Evolutionary conservation across 305 asterid genomes (phyloP).

Genomic region (Solanum chacoense): DNA sequence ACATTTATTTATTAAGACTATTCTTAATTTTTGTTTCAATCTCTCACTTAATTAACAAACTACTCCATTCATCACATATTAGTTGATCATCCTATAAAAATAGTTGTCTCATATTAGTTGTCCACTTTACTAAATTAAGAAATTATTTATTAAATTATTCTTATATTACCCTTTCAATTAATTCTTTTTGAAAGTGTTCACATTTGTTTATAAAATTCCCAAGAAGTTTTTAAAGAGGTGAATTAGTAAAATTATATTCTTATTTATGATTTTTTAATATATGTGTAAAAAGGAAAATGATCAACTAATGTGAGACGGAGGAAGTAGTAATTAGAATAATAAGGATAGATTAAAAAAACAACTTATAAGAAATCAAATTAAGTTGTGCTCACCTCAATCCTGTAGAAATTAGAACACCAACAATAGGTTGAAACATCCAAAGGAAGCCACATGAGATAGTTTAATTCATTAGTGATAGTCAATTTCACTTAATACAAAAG

Average conservation of each 20-base stretch:
- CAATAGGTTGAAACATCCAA: background rate
- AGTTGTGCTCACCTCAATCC: constrained; percentile 35
- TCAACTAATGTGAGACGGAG: background rate
- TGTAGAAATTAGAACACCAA: background rate
- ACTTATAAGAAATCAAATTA: background rate
- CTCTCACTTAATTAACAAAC: background rate
- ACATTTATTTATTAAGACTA: background rate
- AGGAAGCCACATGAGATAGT: background rate
- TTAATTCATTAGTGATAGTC: background rate
- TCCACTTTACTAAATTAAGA: background rate
- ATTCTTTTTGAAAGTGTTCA: background rate
- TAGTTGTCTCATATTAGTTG: background rate
- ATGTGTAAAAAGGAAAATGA: background rate
- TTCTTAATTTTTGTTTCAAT: background rate
- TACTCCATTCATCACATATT: background rate
- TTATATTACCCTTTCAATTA: background rate
- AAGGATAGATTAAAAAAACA: background rate
- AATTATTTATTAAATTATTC: too few species aligned
- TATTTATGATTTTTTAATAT: too few species aligned
- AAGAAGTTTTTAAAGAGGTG: background rate
- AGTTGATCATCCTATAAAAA: background rate
- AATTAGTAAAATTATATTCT: background rate
- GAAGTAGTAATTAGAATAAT: background rate
- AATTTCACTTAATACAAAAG: background rate
- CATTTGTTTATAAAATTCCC: background rate